These are phyloP conservation scores for Alternaria postmessia DNA, from an alignment of 2,329 filamentous ascomycete species.

Conservation along the genomic window DNA sequence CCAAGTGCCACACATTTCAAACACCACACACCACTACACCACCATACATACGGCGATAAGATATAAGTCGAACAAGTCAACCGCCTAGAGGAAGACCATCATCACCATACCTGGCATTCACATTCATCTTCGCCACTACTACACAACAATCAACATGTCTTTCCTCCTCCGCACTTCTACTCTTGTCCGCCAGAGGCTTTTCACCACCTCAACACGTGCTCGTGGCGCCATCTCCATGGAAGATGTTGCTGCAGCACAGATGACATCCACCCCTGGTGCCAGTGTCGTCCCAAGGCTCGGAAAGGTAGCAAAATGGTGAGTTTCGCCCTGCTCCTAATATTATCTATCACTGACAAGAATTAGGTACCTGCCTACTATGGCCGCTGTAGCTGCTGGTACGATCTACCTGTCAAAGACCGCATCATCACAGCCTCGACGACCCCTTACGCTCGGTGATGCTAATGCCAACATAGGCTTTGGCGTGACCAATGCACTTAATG, in stretches of 20 bases:
- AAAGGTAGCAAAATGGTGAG: conserved; percentile 44
- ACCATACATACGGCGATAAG: not conserved
- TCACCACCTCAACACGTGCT: conserved; percentile 41
- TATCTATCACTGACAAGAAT: conserved; percentile 8
- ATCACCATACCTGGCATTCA: conserved; percentile 5
- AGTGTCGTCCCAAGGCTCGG: conserved; percentile 43
- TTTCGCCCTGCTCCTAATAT: not conserved
- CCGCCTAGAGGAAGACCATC: conserved; percentile 8
- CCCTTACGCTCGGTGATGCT: conserved; percentile 41
- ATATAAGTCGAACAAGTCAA: conserved; percentile 17
- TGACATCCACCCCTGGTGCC: conserved; percentile 28
- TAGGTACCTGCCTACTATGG: conserved; percentile 49
- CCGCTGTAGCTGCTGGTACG: conserved; percentile 43
- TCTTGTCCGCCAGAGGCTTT: conserved; percentile 37
- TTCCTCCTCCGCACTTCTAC: conserved; percentile 36
- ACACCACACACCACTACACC: not conserved
- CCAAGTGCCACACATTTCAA: conserved; percentile 5
- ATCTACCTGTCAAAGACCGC: conserved; percentile 36
- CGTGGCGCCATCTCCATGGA: conserved; percentile 35
- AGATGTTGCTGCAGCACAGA: conserved; percentile 33
- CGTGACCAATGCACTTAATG: conserved; percentile 40
- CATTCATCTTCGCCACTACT: conserved; percentile 6
- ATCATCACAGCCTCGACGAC: conserved; percentile 28
- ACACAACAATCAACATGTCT: conserved; percentile 35
- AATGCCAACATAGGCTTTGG: conserved; percentile 46